Conservation (phyloP, 306 rosid species). For the Dryas drummondii region DNA sequence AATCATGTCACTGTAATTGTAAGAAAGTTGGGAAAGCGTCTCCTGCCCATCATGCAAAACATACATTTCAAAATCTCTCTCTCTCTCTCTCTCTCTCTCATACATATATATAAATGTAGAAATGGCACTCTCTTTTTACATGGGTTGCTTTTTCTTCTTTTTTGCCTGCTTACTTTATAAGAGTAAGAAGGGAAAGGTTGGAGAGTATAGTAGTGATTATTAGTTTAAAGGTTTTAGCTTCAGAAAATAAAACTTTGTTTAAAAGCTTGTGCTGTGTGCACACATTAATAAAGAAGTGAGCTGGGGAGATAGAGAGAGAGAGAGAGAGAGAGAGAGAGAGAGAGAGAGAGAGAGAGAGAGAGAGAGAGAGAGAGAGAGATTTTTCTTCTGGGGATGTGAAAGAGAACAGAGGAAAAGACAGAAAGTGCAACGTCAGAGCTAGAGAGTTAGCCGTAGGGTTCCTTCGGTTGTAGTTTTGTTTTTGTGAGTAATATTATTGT, state of each 20-base stretch:
- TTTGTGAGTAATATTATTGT: slow-evolving; percentile 36
- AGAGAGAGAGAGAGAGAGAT: neutral
- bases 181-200: slow-evolving; percentile 44
- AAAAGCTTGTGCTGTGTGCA: slow-evolving; percentile 23
- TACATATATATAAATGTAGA: slow-evolving; percentile 16
- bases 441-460: slow-evolving; percentile 62
- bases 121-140: slow-evolving; percentile 60
- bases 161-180: slow-evolving; percentile 45
- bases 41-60: slow-evolving; percentile 41
- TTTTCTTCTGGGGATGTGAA: slow-evolving; percentile 38
- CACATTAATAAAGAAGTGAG: slow-evolving; percentile 26
- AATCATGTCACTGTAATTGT: slow-evolving; percentile 68
- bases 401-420: slow-evolving; percentile 81
- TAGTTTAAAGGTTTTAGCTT: slow-evolving; percentile 39
- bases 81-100: slow-evolving; percentile 23
- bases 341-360: slow-evolving; percentile 5
- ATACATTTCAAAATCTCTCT: slow-evolving; percentile 20
- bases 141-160: slow-evolving; percentile 31
- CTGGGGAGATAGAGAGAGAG: neutral
- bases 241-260: slow-evolving; percentile 28
- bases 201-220: slow-evolving; percentile 24
- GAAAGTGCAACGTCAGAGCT: slow-evolving; percentile 88
- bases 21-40: slow-evolving; percentile 46
- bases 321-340: neutral
- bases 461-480: slow-evolving; percentile 49